phyloP scores from a whole-genome alignment of 257 asterid species.

The Penstemon davidsonii region DNA sequence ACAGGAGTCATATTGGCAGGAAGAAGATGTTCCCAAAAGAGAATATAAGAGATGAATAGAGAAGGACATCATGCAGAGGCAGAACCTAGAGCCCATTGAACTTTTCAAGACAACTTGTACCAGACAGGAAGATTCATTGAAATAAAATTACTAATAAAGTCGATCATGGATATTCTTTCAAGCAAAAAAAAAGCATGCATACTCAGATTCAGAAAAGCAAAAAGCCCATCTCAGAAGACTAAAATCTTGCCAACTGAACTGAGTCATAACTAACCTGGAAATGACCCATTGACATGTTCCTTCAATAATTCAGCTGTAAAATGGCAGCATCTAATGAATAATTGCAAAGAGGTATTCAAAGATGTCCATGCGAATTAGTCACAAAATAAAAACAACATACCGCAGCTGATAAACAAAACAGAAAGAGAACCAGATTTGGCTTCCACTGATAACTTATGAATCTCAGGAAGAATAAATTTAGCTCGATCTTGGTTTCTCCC shows the following conservation, averaged over 20 bases:
- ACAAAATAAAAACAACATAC: constrained; percentile 48
- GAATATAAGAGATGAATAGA: constrained; percentile 12
- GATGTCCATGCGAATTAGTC: constrained; percentile 16
- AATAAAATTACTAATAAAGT: background rate
- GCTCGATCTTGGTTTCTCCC: constrained; percentile 58
- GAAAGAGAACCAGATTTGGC: constrained; percentile 76
- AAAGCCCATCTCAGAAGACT: constrained; percentile 19
- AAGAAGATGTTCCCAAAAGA: constrained; percentile 14
- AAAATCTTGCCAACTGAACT: background rate
- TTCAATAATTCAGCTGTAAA: constrained; percentile 62
- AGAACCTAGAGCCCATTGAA: constrained; percentile 9
- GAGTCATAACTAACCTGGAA: constrained; percentile 60
- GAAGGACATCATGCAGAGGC: constrained; percentile 18
- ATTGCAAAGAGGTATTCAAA: background rate
- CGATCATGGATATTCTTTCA: background rate
- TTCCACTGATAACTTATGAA: constrained; percentile 71
- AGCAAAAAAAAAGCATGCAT: background rate
- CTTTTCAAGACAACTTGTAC: background rate
- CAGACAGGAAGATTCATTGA: constrained; percentile 11
- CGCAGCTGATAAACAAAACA: constrained; percentile 77
- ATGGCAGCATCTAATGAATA: constrained; percentile 29
- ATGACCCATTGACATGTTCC: constrained; percentile 52
- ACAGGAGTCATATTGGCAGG: constrained; percentile 29
- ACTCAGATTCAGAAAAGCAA: too few relatives aligned
- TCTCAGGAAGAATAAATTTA: constrained; percentile 80